Percentiles rank a stretch among this genome's conserved stretches.
These are phyloP conservation scores for Letharia columbiana DNA, from an alignment of 495 filamentous ascomycete species.

Conservation along the genomic window DNA sequence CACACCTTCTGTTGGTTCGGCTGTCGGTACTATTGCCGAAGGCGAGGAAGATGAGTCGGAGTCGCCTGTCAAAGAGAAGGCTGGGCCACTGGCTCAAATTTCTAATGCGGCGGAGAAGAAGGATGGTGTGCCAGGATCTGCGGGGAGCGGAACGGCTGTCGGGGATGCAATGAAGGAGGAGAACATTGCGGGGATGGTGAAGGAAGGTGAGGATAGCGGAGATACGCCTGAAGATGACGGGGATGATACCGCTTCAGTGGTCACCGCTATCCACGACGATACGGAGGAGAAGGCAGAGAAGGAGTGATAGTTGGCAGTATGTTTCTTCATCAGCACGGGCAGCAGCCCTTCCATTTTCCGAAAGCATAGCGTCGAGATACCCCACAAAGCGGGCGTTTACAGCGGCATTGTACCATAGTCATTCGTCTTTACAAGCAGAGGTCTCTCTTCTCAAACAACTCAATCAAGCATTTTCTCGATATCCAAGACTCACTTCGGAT, in stretches of 20 bases:
- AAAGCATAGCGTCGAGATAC: constrained; percentile 4
- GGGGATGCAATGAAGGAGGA: not conserved
- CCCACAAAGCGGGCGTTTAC: constrained; percentile 2
- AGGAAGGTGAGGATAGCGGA: not conserved
- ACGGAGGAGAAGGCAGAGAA: not conserved
- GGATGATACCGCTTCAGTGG: not conserved
- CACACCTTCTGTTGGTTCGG: constrained; percentile 66
- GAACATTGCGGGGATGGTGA: not conserved
- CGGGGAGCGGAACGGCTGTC: not conserved
- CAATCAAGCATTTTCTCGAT: not conserved
- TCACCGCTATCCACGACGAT: not conserved
- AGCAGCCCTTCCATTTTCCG: not conserved
- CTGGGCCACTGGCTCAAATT: constrained; percentile 17
- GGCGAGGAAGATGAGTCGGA: constrained; percentile 53
- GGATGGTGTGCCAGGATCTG: not conserved
- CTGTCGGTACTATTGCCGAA: constrained; percentile 62
- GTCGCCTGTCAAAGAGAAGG: constrained; percentile 12
- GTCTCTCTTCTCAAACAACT: not conserved
- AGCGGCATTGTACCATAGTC: constrained; percentile 4
- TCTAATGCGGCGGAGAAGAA: constrained; percentile 20
- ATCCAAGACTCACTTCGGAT: not conserved
- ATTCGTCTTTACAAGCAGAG: not conserved
- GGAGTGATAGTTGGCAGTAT: not conserved
- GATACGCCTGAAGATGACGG: not conserved
- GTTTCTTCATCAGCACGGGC: not conserved